A percentile compares a stretch with the other conserved stretches of the same genome.
Conservation (phyloP, 139 green algal genomes). For the Chlorella sp. region DNA sequence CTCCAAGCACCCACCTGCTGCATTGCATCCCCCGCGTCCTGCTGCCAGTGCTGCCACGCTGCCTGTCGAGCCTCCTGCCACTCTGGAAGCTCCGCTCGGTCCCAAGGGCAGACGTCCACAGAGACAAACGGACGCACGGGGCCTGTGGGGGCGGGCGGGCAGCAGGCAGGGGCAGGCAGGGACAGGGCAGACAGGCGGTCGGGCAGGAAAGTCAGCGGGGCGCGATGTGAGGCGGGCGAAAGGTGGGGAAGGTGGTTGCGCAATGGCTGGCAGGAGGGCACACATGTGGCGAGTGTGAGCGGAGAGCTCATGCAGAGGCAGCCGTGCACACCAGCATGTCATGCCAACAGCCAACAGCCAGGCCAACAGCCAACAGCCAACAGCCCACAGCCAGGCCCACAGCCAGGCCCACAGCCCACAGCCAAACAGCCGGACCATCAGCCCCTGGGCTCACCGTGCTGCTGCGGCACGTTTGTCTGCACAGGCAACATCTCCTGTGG, state of each 20-base stretch:
- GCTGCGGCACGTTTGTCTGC: constrained; percentile 16
- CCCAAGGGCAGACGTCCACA: constrained; percentile 23
- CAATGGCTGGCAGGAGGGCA: neutral
- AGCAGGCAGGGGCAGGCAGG: neutral
- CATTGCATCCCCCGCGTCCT: neutral
- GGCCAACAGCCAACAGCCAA: too few relatives aligned
- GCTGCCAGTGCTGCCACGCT: constrained; percentile 18
- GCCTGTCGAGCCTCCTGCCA: constrained; percentile 5
- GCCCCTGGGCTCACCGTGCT: neutral
- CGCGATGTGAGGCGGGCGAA: too few relatives aligned
- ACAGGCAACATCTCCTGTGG: neutral
- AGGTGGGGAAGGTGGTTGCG: neutral
- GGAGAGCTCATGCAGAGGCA: neutral
- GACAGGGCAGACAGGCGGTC: neutral
- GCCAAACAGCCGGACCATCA: neutral
- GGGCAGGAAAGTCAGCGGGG: neutral
- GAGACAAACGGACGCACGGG: constrained; percentile 22
- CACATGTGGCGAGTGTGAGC: neutral
- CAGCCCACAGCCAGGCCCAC: too few relatives aligned
- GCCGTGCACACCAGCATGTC: neutral
- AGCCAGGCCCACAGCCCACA: too few relatives aligned
- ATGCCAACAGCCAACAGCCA: neutral
- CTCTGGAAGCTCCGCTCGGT: constrained; percentile 22
- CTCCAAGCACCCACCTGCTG: neutral
- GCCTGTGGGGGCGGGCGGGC: neutral